Evolutionary conservation across 2,329 filamentous ascomycete genomes (phyloP), one percentile per base, ranked within the genome.

Genomic region (Emergomyces orientalis): DNA sequence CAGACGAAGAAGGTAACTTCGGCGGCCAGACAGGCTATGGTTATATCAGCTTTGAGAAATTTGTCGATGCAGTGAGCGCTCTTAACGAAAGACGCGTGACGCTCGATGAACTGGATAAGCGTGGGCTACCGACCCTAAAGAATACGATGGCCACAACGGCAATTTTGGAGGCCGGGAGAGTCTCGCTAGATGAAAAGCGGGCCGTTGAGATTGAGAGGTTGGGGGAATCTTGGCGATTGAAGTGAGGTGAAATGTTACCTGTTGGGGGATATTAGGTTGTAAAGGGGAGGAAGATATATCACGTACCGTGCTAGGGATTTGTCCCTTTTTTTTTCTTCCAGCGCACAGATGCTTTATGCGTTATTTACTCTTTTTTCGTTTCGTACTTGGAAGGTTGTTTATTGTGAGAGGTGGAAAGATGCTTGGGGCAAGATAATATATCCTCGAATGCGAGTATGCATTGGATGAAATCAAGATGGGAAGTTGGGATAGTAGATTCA

Each of bases 11-110:
- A 75, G 93, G 92, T 62, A 95, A 97, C 78, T 97, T 97, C 75
- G 87, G 86, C 62, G 92, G 92, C 43, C 92, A 96, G 79, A 88
- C 86, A 7, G 92, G 92, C 30, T 97, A 97, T 74, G 92, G 92
- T 41, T 97, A 97, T 77, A 85, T 96, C 63, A 94, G 89, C 25
- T 92, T 97, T 71, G 92, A 97, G 79, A 97, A 97, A 78, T 97
- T 97, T 76, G 87, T 97, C 59, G 91, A 97, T 74, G 91, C 88
- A 14, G 91, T 91, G 72, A 86, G 86, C 54, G 84, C 86, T 6
- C 80, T 97, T 61, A 95, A 94, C 71, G 85, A 88, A 37, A 88
- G 89, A 27, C 81, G 82, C 52, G 80, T 87, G 57, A 90, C 84
- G 59, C 81, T 93, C 1, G 86, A 87, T 32, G 87, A 92, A 66